phyloP scores from a whole-genome alignment of 1,284 basidiomycete genomes.

The Termitomyces sp. region DNA sequence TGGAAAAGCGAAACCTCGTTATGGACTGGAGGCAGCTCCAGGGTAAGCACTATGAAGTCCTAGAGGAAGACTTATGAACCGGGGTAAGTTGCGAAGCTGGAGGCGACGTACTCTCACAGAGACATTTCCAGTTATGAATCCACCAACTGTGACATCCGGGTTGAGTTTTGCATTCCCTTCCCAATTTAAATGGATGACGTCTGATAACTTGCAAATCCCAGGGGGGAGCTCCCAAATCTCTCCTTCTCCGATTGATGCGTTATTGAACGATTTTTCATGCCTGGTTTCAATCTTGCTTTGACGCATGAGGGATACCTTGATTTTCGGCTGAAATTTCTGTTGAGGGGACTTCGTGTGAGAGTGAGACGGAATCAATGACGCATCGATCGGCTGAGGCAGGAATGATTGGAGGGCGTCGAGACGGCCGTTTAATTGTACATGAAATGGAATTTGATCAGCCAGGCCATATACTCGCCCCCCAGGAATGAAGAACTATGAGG shows the following conservation, averaged over 20 bases:
- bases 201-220: constrained; percentile 15
- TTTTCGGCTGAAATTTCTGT: constrained; percentile 19
- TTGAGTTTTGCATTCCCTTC: constrained; percentile 37
- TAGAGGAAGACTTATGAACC: constrained; percentile 21
- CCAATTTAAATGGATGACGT: constrained; percentile 39
- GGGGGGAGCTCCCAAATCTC: constrained; percentile 36
- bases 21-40: constrained; percentile 27
- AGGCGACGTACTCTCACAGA: constrained; percentile 35
- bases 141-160: constrained; percentile 29
- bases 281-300: constrained; percentile 32
- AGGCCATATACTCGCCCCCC: constrained; percentile 48
- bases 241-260: constrained; percentile 36
- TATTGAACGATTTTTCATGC: constrained; percentile 30
- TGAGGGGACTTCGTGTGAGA: constrained; percentile 13
- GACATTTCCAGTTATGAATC: constrained; percentile 36
- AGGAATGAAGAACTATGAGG: constrained; percentile 45
- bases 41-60: constrained; percentile 51
- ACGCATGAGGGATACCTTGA: constrained; percentile 41
- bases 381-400: constrained; percentile 14
- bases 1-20: constrained; percentile 28
- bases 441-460: constrained; percentile 53
- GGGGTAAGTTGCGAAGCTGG: constrained; percentile 1
- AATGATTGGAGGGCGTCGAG: constrained; percentile 38
- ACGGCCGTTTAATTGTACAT: constrained; percentile 52
- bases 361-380: constrained; percentile 2